Conservation (phyloP, 148 eudicot species). For the Pouteria glomerata region DNA sequence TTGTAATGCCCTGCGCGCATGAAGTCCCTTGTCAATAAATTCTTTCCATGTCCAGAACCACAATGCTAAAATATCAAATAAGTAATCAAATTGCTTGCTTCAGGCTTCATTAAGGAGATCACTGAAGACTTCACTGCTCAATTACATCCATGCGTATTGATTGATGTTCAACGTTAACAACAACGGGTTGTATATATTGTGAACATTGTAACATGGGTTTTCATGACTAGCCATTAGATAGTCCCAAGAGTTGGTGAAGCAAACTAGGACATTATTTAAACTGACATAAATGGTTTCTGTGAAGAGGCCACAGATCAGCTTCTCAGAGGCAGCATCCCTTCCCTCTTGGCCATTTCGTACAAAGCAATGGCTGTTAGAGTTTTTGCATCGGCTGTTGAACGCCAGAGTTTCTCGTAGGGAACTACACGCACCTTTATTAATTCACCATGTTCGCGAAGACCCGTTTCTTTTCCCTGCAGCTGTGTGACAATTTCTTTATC, state of each 20-base stretch:
- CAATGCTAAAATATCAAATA: no score
- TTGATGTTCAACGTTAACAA: no score
- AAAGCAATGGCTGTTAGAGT: conserved; percentile 77
- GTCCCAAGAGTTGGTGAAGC: background rate
- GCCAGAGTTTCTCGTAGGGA: conserved; percentile 81
- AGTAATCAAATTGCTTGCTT: no score
- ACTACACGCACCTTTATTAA: conserved; percentile 75
- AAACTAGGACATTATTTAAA: background rate
- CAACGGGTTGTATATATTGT: no score
- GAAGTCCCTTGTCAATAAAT: no score
- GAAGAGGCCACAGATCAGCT: background rate
- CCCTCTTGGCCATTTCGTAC: conserved; percentile 88
- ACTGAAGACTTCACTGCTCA: no score
- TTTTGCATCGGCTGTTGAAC: conserved; percentile 81
- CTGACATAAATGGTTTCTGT: background rate
- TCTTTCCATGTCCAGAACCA: no score
- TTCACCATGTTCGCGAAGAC: conserved; percentile 87
- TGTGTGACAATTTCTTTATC: conserved; percentile 54
- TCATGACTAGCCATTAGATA: no score
- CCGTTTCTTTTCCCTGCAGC: conserved; percentile 79
- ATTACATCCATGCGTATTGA: no score
- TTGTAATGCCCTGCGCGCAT: no score
- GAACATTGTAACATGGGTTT: no score
- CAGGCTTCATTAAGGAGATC: no score
- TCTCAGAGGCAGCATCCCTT: conserved; percentile 44